These are phyloP conservation scores for Ophiocordyceps robertsii DNA, from an alignment of 2,329 filamentous ascomycete species.

Conservation along the genomic window DNA sequence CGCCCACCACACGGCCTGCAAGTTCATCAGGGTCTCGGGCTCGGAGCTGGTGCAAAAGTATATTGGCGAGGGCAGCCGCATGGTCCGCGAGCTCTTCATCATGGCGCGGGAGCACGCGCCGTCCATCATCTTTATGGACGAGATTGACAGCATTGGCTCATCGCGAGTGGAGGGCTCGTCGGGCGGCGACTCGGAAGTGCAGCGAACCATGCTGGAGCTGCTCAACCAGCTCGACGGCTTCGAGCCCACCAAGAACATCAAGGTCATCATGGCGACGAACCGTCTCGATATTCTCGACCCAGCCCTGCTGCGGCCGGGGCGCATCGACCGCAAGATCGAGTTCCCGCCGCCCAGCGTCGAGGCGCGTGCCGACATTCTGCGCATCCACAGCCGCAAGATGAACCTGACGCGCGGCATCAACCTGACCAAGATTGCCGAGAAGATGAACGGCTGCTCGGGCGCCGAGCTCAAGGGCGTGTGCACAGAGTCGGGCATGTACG, in stretches of 20 bases:
- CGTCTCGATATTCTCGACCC: slow-evolving; percentile 95
- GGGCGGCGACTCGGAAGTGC: slow-evolving; percentile 92
- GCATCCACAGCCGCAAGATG: slow-evolving; percentile 97
- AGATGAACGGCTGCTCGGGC: slow-evolving; percentile 98
- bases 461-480: slow-evolving; percentile 98
- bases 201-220: slow-evolving; percentile 95
- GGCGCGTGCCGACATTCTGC: slow-evolving; percentile 90
- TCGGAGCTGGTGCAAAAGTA: slow-evolving; percentile 98
- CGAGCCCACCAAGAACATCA: slow-evolving; percentile 99
- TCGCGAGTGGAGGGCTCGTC: slow-evolving; percentile 92
- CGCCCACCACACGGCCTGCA: slow-evolving; percentile 96
- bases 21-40: slow-evolving; percentile 94
- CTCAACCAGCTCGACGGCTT: slow-evolving; percentile 98
- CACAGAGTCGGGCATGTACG: slow-evolving; percentile 98
- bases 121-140: slow-evolving; percentile 99
- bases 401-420: slow-evolving; percentile 97
- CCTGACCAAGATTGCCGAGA: slow-evolving; percentile 95
- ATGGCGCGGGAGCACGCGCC: slow-evolving; percentile 98
- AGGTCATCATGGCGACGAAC: slow-evolving; percentile 99
- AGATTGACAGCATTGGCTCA: slow-evolving; percentile 97
- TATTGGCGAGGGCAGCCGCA: slow-evolving; percentile 93
- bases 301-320: slow-evolving; percentile 83
- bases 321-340: slow-evolving; percentile 97
- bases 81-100: slow-evolving; percentile 98
- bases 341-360: slow-evolving; percentile 95